Evolutionary conservation across 2,329 filamentous ascomycete species (phyloP).

Genomic region (Daldinia sp.): DNA sequence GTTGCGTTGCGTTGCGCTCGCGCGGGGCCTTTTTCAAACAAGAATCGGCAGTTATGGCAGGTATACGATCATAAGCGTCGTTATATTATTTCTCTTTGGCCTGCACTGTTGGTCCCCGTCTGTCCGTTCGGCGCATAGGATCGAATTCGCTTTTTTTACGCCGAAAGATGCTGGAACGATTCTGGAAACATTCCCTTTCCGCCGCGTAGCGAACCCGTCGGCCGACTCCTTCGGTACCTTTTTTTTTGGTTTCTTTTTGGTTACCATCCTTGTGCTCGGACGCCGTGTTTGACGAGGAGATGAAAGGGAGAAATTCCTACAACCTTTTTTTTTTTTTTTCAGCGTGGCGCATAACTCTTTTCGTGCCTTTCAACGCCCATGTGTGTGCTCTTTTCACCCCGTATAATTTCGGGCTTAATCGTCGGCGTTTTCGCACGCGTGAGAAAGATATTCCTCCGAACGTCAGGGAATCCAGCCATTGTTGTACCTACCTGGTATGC

Average conservation of each 20-base stretch:
- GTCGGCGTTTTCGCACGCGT: not conserved
- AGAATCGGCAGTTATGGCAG: too few relatives aligned
- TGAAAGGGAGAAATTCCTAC: not conserved
- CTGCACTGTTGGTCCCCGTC: not conserved
- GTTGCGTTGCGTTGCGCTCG: slow-evolving; percentile 8
- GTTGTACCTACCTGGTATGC: not conserved
- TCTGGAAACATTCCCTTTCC: not conserved
- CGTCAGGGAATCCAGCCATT: not conserved
- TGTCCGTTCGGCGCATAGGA: not conserved
- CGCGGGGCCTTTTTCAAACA: too few relatives aligned
- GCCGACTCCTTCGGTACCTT: slow-evolving; percentile 4
- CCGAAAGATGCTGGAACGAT: slow-evolving; percentile 1
- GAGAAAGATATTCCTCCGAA: not conserved
- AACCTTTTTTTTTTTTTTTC: not conserved
- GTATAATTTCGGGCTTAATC: slow-evolving; percentile 5
- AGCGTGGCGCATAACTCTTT: not conserved
- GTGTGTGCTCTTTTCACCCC: not conserved
- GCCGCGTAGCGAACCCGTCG: not conserved
- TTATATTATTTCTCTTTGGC: not conserved
- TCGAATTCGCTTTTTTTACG: not conserved
- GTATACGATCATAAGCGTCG: too few relatives aligned
- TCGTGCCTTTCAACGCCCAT: not conserved
- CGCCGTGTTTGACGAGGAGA: not conserved
- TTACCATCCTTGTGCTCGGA: not conserved
- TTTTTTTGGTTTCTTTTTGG: not conserved